Evolutionary conservation across 2,329 filamentous ascomycete species (phyloP), one percentile per base, ranked within the genome.

Genomic region (Fusarium continuum): DNA sequence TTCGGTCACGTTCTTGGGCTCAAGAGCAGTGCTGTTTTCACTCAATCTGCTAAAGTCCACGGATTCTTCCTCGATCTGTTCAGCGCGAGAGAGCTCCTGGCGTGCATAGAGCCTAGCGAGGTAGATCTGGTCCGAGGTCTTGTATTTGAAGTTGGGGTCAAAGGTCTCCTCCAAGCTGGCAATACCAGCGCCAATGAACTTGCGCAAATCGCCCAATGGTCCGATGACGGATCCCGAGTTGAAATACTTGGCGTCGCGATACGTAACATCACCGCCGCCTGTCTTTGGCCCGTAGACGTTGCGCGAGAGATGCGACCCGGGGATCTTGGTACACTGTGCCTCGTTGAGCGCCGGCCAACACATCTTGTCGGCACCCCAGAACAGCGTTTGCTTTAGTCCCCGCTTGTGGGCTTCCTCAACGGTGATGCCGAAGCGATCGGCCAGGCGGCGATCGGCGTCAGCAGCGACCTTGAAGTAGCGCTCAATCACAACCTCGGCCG

Each of bases 401-500:
- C 65, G 70, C 14, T 59, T 57, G 22, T 72, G 68, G n/a, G 70
- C 60, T 31, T 76, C 71, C 46, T 72, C 55, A 16, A 73, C 64
- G 19, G 67, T 70, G 45, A 75, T 69, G 3, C 83, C 83, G 61
- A 86, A 86, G 32, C 78, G 80, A 45, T 78, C 73, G 29, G 76
- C 74, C 35, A 89, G 74, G 22, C 82, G 79, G 26, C 74, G 72
- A 61, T 90, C 86, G 23, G 82, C 83, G 45, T 80, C 78, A n/a
- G 78, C 75, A 16, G 84, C 71, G 14, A 86, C 75, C 13, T 79
- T 75, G 62, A 87, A 84, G 72, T 90, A 91, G 36, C 88, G 82
- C 62, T 83, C 76, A 22, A 91, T 81, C 63, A 91, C 75, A 17
- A 90, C 79, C 35, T 88, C 83, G 4, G 85, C 82, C 0, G 87